Percentiles rank a stretch among this genome's conserved stretches.
These are phyloP conservation scores for Avena atlantica DNA, from an alignment of 176 grass and related monocot genomes.

Conservation along the genomic window DNA sequence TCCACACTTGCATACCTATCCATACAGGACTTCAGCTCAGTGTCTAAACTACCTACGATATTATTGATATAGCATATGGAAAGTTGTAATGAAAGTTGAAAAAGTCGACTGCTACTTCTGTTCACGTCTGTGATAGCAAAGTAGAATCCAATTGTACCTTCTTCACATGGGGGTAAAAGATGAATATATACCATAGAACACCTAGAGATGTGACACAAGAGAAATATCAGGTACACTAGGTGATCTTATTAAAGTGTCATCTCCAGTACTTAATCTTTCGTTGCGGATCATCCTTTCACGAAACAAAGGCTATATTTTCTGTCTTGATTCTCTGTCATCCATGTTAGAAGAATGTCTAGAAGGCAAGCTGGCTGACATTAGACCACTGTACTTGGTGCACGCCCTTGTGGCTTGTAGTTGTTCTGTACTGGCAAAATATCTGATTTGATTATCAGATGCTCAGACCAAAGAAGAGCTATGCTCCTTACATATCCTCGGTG, in stretches of 20 bases:
- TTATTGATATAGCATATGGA: background rate
- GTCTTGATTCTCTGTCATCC: background rate
- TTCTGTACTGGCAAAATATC: slow-evolving; percentile 21
- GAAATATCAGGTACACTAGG: background rate
- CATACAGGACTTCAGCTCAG: background rate
- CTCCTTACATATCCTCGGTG: background rate
- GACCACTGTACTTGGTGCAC: background rate
- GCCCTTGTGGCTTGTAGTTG: slow-evolving; percentile 9
- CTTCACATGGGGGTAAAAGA: slow-evolving; percentile 32
- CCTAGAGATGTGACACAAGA: background rate
- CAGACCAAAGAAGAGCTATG: background rate
- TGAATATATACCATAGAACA: slow-evolving; percentile 33
- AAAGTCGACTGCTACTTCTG: background rate
- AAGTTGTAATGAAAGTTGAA: slow-evolving; percentile 6
- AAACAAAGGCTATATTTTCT: background rate
- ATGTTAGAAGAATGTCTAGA: background rate
- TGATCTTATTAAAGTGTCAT: background rate
- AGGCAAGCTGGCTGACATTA: slow-evolving; percentile 3
- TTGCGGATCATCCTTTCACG: background rate
- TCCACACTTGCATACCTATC: slow-evolving; percentile 15
- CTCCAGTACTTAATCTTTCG: background rate
- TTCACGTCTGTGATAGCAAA: background rate
- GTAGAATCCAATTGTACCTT: slow-evolving; percentile 26
- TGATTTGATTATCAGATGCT: slow-evolving; percentile 33
- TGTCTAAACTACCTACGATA: background rate